A percentile compares a stretch with the other conserved stretches of the same genome.
These are phyloP conservation scores for Mycogone perniciosa DNA, from an alignment of 2,329 filamentous ascomycete species.

Conservation along the genomic window DNA sequence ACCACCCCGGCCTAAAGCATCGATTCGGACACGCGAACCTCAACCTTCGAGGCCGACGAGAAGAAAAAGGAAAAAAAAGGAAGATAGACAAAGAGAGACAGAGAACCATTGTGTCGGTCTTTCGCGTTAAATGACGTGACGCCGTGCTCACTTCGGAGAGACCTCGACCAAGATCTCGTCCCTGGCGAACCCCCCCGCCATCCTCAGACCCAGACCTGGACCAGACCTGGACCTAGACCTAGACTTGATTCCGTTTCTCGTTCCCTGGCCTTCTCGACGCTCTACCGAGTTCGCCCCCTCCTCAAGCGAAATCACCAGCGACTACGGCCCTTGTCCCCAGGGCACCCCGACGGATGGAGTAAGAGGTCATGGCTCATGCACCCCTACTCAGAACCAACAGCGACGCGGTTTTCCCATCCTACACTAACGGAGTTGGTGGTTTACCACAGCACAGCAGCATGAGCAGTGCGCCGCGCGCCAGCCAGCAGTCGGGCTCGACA, in stretches of 20 bases:
- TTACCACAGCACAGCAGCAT: constrained; percentile 38
- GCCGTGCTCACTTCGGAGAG: constrained; percentile 9
- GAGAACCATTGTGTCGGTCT: not conserved
- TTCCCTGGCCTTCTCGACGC: constrained; percentile 1
- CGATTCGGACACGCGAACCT: too few species aligned
- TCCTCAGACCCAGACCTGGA: constrained; percentile 5
- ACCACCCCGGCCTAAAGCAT: not conserved
- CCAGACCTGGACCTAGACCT: not conserved
- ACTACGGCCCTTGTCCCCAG: constrained; percentile 6
- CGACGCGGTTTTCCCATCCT: constrained; percentile 47
- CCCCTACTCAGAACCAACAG: constrained; percentile 54
- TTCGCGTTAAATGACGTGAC: constrained; percentile 9
- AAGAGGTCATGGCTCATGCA: constrained; percentile 52
- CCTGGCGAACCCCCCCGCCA: constrained; percentile 10
- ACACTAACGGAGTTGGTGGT: constrained; percentile 40
- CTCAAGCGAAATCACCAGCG: constrained; percentile 1
- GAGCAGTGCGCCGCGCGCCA: constrained; percentile 49
- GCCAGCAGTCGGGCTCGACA: constrained; percentile 58
- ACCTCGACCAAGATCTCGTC: constrained; percentile 7
- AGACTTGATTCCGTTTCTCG: not conserved
- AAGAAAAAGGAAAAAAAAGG: not conserved
- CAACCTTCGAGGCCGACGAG: not conserved
- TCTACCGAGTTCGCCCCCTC: constrained; percentile 5
- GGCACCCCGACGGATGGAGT: constrained; percentile 34
- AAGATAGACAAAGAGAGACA: constrained; percentile 1